Evolutionary conservation across 495 filamentous ascomycete species (phyloP), one percentile per base, ranked within the genome.

Genomic region (Trichoderma gamsii): DNA sequence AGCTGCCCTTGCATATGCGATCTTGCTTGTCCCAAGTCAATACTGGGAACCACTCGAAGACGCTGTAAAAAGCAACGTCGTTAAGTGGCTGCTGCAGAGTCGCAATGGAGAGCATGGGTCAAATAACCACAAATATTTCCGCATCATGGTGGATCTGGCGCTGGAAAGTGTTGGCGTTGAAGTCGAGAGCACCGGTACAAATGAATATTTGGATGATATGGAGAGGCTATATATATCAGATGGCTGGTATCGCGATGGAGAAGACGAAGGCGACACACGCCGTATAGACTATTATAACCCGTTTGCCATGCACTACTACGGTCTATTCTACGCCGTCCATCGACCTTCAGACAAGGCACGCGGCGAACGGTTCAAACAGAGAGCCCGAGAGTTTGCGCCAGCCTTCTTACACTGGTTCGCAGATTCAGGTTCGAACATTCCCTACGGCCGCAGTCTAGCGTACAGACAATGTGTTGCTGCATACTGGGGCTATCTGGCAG

Each of bases 221-320:
- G 51, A 56, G n/a, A 56, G 51, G 2, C 51, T 56, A 16, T 56
- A 56, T n/a, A 56, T 56, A 56, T 56, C 51, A 25, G 51, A 25
- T 56, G 51, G 51, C 1, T 56, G 51, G 51, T 56, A 56, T 56
- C 51, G 51, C 9, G 51, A 56, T 25, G 51, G 51, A 25, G 51
- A 56, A 25, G 51, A 56, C n/a, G 51, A 56, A 25, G 51, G 51
- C n/a, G 51, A 56, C 21, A 56, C 51, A 11, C 51, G 51, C 6
- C 51, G 51, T 11, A 56, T 56, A 21, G 51, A 56, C n/a, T 56
- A 56, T 23, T 56, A 56, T 56, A 56, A 56, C 25, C 51, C 51
- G 16, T 56, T 56, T 56, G 51, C 51, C 9, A 56, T 56, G 51
- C 51, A 56, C n/a, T 56, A 56, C 21, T 56, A 56, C 9, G 51